Conservation (phyloP, 2,329 filamentous ascomycete species). For the Epichloe glyceriae region DNA sequence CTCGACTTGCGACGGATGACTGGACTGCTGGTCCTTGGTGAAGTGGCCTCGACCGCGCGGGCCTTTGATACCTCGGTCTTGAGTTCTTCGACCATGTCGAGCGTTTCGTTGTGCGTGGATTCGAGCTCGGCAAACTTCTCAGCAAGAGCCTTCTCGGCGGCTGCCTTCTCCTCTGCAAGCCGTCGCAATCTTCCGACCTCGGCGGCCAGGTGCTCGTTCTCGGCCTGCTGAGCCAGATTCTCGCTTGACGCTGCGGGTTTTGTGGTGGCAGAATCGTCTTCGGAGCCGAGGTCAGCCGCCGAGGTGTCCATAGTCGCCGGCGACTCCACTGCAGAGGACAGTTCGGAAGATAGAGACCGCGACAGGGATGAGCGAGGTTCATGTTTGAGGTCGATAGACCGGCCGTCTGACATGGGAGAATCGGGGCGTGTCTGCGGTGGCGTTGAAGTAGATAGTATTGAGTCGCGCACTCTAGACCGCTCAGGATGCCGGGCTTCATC, state of each 20-base stretch:
- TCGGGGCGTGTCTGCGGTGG: constrained; percentile 46
- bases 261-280: constrained; percentile 30
- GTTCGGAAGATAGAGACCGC: constrained; percentile 85
- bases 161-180: constrained; percentile 64
- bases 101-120: constrained; percentile 63
- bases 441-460: constrained; percentile 34
- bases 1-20: constrained; percentile 89
- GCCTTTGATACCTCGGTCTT: constrained; percentile 75
- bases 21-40: constrained; percentile 53
- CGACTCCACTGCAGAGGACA: constrained; percentile 76
- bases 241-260: constrained; percentile 28
- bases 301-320: constrained; percentile 51
- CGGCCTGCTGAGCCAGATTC: constrained; percentile 22
- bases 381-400: constrained; percentile 58
- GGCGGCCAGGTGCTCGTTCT: constrained; percentile 34
- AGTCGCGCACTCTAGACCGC: constrained; percentile 35
- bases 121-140: constrained; percentile 76
- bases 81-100: constrained; percentile 81
- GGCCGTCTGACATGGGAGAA: constrained; percentile 74
- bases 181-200: constrained; percentile 62
- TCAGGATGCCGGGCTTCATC: constrained; percentile 62
- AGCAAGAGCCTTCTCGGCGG: constrained; percentile 57
- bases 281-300: constrained; percentile 36
- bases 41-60: constrained; percentile 45
- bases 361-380: constrained; percentile 54